phyloP scores from a whole-genome alignment of 1,139 yeast species.

The Insectozyma bohioensis region DNA sequence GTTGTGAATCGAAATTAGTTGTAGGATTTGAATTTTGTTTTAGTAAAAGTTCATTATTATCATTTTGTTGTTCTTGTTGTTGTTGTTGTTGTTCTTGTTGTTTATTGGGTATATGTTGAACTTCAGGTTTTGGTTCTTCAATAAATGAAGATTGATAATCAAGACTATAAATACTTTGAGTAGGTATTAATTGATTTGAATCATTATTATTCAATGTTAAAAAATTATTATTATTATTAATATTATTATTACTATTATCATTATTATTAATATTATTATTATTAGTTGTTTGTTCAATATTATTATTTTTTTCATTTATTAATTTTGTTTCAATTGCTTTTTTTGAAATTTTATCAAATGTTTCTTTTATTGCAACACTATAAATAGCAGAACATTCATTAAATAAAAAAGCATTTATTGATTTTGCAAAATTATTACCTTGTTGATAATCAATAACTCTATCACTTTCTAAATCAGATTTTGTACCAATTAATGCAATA shows the following conservation, averaged over 20 bases:
- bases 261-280: background rate
- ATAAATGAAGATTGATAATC: slow-evolving; percentile 4
- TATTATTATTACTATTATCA: background rate
- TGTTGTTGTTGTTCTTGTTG: too few species aligned
- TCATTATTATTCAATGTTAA: too few species aligned
- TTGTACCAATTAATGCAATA: slow-evolving; percentile 32
- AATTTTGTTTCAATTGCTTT: slow-evolving; percentile 4
- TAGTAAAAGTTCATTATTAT: background rate
- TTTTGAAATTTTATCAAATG: slow-evolving; percentile 19
- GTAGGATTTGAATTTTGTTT: too few species aligned
- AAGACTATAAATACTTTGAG: slow-evolving; percentile 4
- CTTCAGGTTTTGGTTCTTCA: slow-evolving; percentile 1
- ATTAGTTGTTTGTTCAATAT: background rate
- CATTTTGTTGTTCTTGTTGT: background rate
- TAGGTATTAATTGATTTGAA: background rate
- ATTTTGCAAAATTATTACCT: slow-evolving; percentile 27
- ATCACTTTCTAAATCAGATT: slow-evolving; percentile 25
- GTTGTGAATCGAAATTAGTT: too few species aligned
- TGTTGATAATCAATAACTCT: slow-evolving; percentile 28
- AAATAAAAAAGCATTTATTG: slow-evolving; percentile 28
- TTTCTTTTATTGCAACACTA: slow-evolving; percentile 24
- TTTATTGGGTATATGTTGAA: background rate
- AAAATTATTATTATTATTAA: too few species aligned
- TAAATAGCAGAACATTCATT: slow-evolving; percentile 30
- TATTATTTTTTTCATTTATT: background rate